These are phyloP conservation scores for Grosmannia serpens DNA, from an alignment of 2,329 filamentous ascomycete genomes.

Conservation along the genomic window DNA sequence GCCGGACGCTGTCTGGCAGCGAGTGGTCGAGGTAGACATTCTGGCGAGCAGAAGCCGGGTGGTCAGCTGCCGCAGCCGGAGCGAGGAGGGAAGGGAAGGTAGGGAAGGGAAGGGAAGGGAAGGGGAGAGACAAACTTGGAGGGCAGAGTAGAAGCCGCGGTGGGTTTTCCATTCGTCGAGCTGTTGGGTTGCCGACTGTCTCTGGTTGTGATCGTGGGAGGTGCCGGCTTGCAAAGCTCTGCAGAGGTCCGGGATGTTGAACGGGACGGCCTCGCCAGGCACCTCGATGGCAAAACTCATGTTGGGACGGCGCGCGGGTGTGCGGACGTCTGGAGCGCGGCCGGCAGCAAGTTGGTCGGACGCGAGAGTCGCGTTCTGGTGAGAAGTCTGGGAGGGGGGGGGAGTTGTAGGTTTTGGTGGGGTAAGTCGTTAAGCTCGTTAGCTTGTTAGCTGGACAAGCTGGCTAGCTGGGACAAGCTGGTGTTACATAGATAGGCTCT, in stretches of 20 bases:
- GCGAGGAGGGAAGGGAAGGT: not conserved
- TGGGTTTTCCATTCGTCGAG: slow-evolving; percentile 60
- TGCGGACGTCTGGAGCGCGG: not conserved
- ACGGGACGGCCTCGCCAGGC: slow-evolving; percentile 66
- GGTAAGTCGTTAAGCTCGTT: not conserved
- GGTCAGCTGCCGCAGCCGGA: not conserved
- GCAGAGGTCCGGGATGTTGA: slow-evolving; percentile 52
- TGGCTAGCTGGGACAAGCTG: too few species aligned
- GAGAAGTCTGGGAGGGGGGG: not conserved
- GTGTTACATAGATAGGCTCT: not conserved
- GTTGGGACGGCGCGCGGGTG: slow-evolving; percentile 2
- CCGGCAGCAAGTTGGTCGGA: not conserved
- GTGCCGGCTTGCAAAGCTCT: slow-evolving; percentile 52
- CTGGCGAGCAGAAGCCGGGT: too few species aligned
- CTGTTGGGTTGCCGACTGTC: slow-evolving; percentile 59
- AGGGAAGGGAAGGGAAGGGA: too few species aligned
- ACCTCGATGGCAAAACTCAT: slow-evolving; percentile 70
- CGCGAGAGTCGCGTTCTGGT: not conserved
- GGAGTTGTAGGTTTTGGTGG: not conserved
- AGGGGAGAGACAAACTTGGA: slow-evolving; percentile 43
- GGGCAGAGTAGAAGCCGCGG: slow-evolving; percentile 51
- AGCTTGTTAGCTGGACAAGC: not conserved
- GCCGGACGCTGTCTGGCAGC: slow-evolving; percentile 66
- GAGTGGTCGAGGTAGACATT: slow-evolving; percentile 71
- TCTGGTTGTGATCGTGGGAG: slow-evolving; percentile 48